Conservation (phyloP, 208 protist genomes). For the Jaenimonas drosophilae region DNA sequence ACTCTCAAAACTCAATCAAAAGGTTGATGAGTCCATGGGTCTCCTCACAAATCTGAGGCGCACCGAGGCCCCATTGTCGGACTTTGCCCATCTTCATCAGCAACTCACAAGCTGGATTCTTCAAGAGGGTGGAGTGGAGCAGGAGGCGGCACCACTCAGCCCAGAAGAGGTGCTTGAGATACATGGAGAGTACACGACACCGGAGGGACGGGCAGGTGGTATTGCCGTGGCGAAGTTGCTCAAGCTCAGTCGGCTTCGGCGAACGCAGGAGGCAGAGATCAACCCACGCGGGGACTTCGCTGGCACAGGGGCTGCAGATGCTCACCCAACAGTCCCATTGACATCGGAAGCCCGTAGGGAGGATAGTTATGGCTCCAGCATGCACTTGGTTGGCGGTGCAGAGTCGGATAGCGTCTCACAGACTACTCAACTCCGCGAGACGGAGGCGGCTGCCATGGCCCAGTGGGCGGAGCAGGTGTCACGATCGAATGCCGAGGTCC, state of each 20-base stretch:
- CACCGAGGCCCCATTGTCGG: slow-evolving; percentile 34
- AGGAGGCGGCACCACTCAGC: slow-evolving; percentile 25
- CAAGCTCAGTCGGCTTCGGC: neutral
- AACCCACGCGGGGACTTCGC: no score
- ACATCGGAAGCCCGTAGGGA: no score
- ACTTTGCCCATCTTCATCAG: slow-evolving; percentile 54
- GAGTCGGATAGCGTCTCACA: neutral
- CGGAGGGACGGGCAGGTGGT: slow-evolving; percentile 64
- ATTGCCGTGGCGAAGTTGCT: slow-evolving; percentile 42
- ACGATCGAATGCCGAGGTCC: slow-evolving; percentile 30
- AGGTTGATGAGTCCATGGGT: slow-evolving; percentile 24
- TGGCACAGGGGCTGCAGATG: no score
- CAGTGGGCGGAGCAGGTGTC: slow-evolving; percentile 50
- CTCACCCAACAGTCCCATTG: no score
- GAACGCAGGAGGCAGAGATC: no score
- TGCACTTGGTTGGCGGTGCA: neutral
- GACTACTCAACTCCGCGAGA: slow-evolving; percentile 2
- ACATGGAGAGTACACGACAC: slow-evolving; percentile 41
- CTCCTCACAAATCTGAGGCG: slow-evolving; percentile 15
- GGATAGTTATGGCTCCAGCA: no score
- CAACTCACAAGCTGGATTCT: slow-evolving; percentile 37
- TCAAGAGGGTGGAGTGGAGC: slow-evolving; percentile 6
- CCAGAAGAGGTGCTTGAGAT: slow-evolving; percentile 23
- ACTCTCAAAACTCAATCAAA: no score
- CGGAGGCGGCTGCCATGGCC: slow-evolving; percentile 13